Conservation (phyloP, 75 land plant species). For the Isoetes taiwanensis region DNA sequence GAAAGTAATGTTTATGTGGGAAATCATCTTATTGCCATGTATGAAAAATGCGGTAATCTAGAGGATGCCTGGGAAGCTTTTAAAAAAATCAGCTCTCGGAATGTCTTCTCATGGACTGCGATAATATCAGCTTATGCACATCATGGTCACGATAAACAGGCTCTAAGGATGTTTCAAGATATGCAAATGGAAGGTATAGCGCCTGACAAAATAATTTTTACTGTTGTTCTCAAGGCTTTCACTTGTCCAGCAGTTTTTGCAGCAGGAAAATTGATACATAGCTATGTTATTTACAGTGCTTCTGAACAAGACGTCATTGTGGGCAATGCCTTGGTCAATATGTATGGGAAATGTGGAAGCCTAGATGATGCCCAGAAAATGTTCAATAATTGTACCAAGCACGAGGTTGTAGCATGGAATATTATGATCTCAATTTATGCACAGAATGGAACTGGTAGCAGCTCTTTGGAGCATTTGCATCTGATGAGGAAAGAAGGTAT, state of each 20-base stretch:
- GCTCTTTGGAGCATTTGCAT: neutral
- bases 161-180: neutral
- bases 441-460: neutral
- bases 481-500: neutral
- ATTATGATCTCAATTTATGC: neutral
- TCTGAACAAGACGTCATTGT: neutral
- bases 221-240: neutral
- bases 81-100: neutral
- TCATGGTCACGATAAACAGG: neutral
- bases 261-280: neutral
- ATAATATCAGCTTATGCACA: neutral
- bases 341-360: neutral
- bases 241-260: neutral
- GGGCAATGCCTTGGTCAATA: neutral
- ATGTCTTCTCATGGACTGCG: neutral
- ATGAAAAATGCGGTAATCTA: neutral
- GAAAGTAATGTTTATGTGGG: neutral
- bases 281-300: neutral
- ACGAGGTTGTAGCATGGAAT: neutral
- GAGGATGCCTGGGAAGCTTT: neutral
- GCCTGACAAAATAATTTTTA: neutral
- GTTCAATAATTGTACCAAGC: neutral
- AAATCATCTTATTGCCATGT: neutral
- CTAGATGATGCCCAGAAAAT: neutral
- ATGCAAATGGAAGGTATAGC: neutral